A percentile compares a stretch with the other conserved stretches of the same genome.
Conservation (phyloP, 2,329 filamentous ascomycete species). For the Trichoderma polysporum region DNA sequence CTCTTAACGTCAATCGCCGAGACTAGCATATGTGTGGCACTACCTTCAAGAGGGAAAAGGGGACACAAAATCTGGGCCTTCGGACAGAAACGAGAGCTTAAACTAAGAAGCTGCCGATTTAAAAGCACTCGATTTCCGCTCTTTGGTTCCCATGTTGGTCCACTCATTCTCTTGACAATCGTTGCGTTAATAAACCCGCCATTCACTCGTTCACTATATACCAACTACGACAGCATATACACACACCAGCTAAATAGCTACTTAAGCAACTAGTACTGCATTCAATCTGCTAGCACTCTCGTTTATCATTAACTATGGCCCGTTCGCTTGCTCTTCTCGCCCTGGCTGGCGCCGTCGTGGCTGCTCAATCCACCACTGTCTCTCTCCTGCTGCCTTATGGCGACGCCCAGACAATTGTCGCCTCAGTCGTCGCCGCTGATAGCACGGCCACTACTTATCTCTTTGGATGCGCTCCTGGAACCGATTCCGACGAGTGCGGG, state of each 20-base stretch:
- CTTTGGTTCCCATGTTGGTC: background rate
- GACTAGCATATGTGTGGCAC: slow-evolving; percentile 3
- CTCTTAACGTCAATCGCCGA: slow-evolving; percentile 14
- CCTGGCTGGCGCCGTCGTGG: slow-evolving; percentile 26
- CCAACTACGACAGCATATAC: background rate
- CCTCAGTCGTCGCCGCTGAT: slow-evolving; percentile 8
- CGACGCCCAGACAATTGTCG: slow-evolving; percentile 26
- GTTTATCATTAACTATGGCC: slow-evolving; percentile 4
- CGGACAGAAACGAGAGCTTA: background rate
- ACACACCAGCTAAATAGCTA: background rate
- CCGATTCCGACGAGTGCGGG: background rate
- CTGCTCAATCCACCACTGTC: slow-evolving; percentile 31
- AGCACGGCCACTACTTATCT: slow-evolving; percentile 33
- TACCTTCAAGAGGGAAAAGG: background rate
- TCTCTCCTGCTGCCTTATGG: slow-evolving; percentile 31
- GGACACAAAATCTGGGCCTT: background rate
- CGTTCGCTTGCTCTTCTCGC: slow-evolving; percentile 31
- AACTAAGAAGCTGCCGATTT: background rate
- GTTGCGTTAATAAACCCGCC: background rate
- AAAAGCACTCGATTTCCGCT: background rate
- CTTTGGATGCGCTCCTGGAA: slow-evolving; percentile 28
- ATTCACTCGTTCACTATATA: slow-evolving; percentile 2
- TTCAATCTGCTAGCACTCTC: too few species aligned
- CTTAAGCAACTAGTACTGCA: background rate
- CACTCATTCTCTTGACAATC: background rate